Percentiles rank a stretch among this genome's conserved stretches.
Conservation (phyloP, 345 rosid genomes). For the Rhodamnia argentea region DNA sequence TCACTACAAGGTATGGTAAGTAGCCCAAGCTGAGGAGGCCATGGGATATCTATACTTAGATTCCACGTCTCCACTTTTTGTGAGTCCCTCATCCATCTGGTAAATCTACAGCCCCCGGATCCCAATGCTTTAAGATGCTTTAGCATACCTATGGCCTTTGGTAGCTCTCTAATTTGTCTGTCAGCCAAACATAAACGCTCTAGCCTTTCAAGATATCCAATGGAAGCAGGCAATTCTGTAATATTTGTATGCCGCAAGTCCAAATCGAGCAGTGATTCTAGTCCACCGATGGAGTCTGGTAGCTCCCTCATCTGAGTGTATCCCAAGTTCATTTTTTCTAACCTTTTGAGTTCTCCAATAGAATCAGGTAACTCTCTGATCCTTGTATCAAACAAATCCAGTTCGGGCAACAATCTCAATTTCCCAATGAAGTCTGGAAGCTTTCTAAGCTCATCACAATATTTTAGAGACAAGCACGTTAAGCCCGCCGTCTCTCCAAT, state of each 20-base stretch:
- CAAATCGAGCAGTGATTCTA: too few species aligned
- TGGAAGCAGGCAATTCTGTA: too few species aligned
- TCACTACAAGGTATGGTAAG: background rate
- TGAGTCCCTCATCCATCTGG: background rate
- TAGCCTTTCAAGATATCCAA: too few species aligned
- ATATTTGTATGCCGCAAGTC: too few species aligned
- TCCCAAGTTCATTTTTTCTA: too few species aligned
- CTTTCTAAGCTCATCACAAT: background rate
- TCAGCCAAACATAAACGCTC: fast-evolving
- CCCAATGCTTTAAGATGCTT: too few species aligned
- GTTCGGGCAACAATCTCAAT: fast-evolving
- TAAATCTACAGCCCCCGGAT: too few species aligned
- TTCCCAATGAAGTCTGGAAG: background rate
- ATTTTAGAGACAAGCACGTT: fast-evolving
- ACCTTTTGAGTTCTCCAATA: too few species aligned
- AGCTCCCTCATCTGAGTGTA: too few species aligned
- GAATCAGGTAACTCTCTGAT: background rate
- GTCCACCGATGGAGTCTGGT: too few species aligned
- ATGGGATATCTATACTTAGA: background rate
- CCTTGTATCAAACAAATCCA: background rate
- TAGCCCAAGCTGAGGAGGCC: background rate
- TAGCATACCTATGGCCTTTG: too few species aligned
- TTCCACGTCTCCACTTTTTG: background rate
- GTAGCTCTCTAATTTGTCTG: too few species aligned
- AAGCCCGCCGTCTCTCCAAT: fast-evolving